Evolutionary conservation across 805 yeast species (phyloP), one percentile per base, ranked within the genome.

Genomic region (Lipomyces yamadae): DNA sequence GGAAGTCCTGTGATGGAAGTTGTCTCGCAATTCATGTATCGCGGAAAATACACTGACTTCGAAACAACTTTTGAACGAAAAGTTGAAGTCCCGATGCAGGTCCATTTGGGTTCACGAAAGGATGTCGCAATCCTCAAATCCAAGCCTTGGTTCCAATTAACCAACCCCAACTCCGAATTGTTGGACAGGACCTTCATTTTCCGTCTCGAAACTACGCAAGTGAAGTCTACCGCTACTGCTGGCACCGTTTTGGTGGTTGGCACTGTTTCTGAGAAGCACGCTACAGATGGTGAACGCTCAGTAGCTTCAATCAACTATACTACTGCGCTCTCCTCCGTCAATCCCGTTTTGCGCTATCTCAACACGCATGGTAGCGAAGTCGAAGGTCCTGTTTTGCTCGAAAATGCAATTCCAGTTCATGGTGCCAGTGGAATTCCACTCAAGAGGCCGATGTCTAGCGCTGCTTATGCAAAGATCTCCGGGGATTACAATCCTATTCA

Each of bases 401-500:
- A 94, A 80, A 90, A 91, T 78, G 86, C 91, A 63, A 93, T 94
- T 75, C 97, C 97, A 74, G 85, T 95, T 72, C 86, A 83, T 72
- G 83, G 86, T 73, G 79, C 84, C 54, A 83, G 88, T 6, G 70
- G 67, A 58, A 62, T 66, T 13, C 66, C 61, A 13, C 72, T 73
- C 24, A 72, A 80, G 32, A 90, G 98, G 56, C 99, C 99, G 77
- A 90, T 92, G 71, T 89, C 97, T 63, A 95, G 95, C 79, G 98
- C 92, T 82, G 91, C 96, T 35, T 95, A 95, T 77, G 99, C 97
- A 70, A 90, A 87, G 77, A 98, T 95, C 56, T 94, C 98, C 70
- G 98, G 98, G 78, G 99, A 95, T 80, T 94, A 86, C 87, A 95
- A 95, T 80, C 99, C 99, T 70, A 95, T 95, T 75, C 99, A 95